phyloP scores from a whole-genome alignment of 176 grass and related monocot species.

The Hyparrhenia diplandra region DNA sequence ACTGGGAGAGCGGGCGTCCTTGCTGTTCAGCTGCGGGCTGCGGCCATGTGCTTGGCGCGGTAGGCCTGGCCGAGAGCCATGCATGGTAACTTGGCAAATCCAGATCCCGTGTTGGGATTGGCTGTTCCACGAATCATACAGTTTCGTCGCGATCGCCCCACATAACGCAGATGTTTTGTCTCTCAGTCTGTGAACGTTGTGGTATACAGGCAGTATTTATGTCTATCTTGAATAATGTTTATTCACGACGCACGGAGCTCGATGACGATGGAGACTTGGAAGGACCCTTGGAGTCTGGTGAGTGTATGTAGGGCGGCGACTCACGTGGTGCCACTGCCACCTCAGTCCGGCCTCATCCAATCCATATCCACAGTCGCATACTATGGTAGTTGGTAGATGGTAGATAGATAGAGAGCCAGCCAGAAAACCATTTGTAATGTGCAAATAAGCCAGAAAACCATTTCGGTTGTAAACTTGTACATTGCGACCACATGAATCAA shows the following conservation, averaged over 20 bases:
- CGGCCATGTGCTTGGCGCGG: neutral
- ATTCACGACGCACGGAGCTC: neutral
- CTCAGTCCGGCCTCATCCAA: neutral
- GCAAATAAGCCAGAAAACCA: too few species aligned
- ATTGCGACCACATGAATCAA: too few species aligned
- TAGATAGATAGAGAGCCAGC: neutral
- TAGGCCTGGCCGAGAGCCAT: too few species aligned
- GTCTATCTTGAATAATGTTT: neutral
- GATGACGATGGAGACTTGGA: neutral
- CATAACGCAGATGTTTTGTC: neutral
- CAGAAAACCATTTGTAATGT: too few species aligned
- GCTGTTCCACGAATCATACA: neutral
- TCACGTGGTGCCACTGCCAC: neutral
- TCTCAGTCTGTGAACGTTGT: neutral
- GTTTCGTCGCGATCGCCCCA: slow-evolving; percentile 41
- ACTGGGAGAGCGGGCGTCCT: too few species aligned
- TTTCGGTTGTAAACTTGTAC: too few species aligned
- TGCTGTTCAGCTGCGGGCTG: too few species aligned
- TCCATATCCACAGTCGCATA: neutral
- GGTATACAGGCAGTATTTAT: neutral
- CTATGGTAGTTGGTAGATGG: neutral
- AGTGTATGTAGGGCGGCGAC: neutral
- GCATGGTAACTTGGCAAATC: neutral
- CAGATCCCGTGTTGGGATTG: neutral
- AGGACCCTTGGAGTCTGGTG: neutral